These are phyloP conservation scores for Candida tammaniensis DNA, from an alignment of 805 yeast genomes.

Conservation along the genomic window DNA sequence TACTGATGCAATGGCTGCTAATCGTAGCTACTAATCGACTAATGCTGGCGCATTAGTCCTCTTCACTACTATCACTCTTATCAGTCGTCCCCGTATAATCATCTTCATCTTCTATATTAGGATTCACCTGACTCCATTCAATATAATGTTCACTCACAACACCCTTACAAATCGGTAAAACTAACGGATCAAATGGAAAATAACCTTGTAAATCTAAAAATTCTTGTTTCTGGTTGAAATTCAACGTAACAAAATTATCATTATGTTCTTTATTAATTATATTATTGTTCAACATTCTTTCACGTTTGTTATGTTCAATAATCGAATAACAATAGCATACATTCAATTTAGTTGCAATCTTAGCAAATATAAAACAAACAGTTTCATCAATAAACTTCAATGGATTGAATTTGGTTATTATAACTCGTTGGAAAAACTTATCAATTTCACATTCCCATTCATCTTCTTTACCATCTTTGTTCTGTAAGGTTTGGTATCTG, in stretches of 20 bases:
- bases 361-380: slow-evolving; percentile 90
- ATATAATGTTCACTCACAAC: slow-evolving; percentile 54
- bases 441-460: slow-evolving; percentile 81
- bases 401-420: slow-evolving; percentile 89
- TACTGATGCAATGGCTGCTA: no score
- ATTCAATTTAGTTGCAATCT: slow-evolving; percentile 83
- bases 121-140: slow-evolving; percentile 66
- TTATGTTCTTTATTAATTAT: background rate
- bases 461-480: slow-evolving; percentile 19
- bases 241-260: slow-evolving; percentile 19
- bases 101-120: slow-evolving; percentile 59
- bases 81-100: slow-evolving; percentile 43
- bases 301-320: slow-evolving; percentile 84
- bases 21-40: background rate
- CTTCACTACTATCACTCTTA: slow-evolving; percentile 23
- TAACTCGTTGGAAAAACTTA: slow-evolving; percentile 80
- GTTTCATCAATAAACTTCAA: slow-evolving; percentile 90
- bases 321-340: slow-evolving; percentile 92
- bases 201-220: slow-evolving; percentile 89
- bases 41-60: slow-evolving; percentile 13
- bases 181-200: slow-evolving; percentile 93
- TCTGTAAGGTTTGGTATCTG: slow-evolving; percentile 57
- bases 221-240: slow-evolving; percentile 67
- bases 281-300: slow-evolving; percentile 47
- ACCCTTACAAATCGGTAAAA: slow-evolving; percentile 58